Base-by-base conservation (phyloP, 495 filamentous ascomycete genomes). In the Bryoglossum gracile region DNA sequence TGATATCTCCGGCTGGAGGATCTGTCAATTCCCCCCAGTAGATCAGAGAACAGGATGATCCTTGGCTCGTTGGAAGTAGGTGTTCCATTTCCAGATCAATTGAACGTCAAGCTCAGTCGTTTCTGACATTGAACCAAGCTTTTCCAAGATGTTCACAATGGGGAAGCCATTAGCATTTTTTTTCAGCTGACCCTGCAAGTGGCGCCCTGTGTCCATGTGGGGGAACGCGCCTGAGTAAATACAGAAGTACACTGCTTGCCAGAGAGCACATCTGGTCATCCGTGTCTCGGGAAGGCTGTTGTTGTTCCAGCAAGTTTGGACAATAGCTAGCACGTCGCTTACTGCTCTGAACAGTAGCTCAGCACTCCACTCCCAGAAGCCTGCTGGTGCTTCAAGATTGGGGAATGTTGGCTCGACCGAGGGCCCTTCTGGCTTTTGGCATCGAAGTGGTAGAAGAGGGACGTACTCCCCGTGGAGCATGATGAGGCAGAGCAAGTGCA, bases 401-500 rank as follows among this genome's bases (percentile, higher is more conserved):
- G 75, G 68, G 52, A 87, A 83, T 0, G 74, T 68, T 2, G 86
- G 86, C 36, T 77, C 74, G 56, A 91, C 87, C 14, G 88, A 62
- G 0, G 88, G 87, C 0, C 87, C 88, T 19, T 75, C 59, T 0
- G 87, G 86, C 51, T 75, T 77, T 18, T 66, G 61, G 65, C 82
- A 87, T 2, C 78, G 78, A 16, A 89, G 63, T 8, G 89, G 84
- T 13, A 95, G 73, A 60, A 91, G 91, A 0, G 87, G 86, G 22
- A 94, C 73, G 58, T 87, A 90, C 57, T 89, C 81, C 48, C 87
- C 76, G 62, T 92, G 84, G 17, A 94, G 72, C 59, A 87, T 81
- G 45, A 95, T 87, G 30, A 78, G 71, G 49, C 83, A 90, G 5
- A 94, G 68, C 25, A 82, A 81, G 54, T 84, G 82, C 4, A 87